phyloP scores from a whole-genome alignment of 495 filamentous ascomycete species.

The Parathielavia appendiculata region DNA sequence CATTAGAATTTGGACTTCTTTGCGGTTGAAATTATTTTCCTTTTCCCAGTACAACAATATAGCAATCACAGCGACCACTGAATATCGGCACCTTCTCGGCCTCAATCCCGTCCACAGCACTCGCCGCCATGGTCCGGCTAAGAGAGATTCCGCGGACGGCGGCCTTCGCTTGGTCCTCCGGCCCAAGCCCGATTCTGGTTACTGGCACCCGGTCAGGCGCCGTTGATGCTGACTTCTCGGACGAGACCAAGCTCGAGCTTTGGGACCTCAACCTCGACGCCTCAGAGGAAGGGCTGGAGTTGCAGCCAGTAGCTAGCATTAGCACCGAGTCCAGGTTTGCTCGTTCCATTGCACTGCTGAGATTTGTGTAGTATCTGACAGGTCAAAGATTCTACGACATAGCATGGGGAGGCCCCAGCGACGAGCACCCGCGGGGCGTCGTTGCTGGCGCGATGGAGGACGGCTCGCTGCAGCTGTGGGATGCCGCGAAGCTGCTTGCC shows the following conservation, averaged over 20 bases:
- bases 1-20: not conserved
- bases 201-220: slow-evolving; percentile 95
- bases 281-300: slow-evolving; percentile 67
- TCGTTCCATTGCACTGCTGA: not conserved
- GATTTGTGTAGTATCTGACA: not conserved
- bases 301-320: slow-evolving; percentile 78
- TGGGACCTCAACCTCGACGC: slow-evolving; percentile 87
- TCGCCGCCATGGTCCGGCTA: slow-evolving; percentile 77
- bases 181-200: slow-evolving; percentile 70
- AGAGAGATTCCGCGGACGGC: slow-evolving; percentile 94
- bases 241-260: slow-evolving; percentile 91
- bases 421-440: slow-evolving; percentile 71
- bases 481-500: slow-evolving; percentile 76
- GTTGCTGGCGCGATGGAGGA: slow-evolving; percentile 95
- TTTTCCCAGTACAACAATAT: not conserved
- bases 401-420: slow-evolving; percentile 79
- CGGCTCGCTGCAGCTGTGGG: slow-evolving; percentile 93
- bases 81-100: slow-evolving; percentile 1
- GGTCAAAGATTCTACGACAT: slow-evolving; percentile 90
- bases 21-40: slow-evolving; percentile 18
- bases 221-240: slow-evolving; percentile 94
- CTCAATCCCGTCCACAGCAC: slow-evolving; percentile 5
- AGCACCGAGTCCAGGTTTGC: slow-evolving; percentile 81
- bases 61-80: slow-evolving; percentile 2
- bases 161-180: slow-evolving; percentile 93